phyloP scores from a whole-genome alignment of 2,329 filamentous ascomycete genomes.

The Stachybotrys chartarum region DNA sequence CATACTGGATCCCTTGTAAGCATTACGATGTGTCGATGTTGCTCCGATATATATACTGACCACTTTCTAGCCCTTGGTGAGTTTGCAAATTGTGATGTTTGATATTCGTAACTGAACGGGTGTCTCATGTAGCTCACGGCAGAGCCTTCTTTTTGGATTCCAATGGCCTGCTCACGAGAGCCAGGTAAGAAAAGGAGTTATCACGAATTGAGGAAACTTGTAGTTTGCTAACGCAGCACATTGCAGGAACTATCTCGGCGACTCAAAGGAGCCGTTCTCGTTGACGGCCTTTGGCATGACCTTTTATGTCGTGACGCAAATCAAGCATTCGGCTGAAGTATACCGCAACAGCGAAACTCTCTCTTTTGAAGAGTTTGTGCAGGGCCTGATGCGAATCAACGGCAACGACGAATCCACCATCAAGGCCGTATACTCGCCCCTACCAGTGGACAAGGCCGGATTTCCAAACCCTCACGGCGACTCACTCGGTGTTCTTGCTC shows the following conservation, averaged over 20 bases:
- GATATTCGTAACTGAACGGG: no score
- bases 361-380: conserved; percentile 14
- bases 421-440: conserved; percentile 8
- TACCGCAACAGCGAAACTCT: conserved; percentile 15
- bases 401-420: conserved; percentile 10
- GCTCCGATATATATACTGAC: background rate
- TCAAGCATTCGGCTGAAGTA: conserved; percentile 11
- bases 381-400: conserved; percentile 10
- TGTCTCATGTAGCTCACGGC: conserved; percentile 9
- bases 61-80: background rate
- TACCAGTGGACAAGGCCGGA: conserved; percentile 12
- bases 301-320: conserved; percentile 15
- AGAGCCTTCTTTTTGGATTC: conserved; percentile 13
- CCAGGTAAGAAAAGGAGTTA: conserved; percentile 7
- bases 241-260: conserved; percentile 4
- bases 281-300: conserved; percentile 12
- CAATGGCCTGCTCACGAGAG: conserved; percentile 9
- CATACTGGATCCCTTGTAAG: conserved; percentile 6
- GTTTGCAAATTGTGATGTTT: background rate
- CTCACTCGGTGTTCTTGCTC: conserved; percentile 8
- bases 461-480: conserved; percentile 14
- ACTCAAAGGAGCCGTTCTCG: conserved; percentile 13
- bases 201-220: no score
- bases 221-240: background rate
- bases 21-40: background rate